Evolutionary conservation across 169 alveolate genomes (phyloP), one percentile per base, ranked within the genome.

Genomic region (Cytauxzoon felis): DNA sequence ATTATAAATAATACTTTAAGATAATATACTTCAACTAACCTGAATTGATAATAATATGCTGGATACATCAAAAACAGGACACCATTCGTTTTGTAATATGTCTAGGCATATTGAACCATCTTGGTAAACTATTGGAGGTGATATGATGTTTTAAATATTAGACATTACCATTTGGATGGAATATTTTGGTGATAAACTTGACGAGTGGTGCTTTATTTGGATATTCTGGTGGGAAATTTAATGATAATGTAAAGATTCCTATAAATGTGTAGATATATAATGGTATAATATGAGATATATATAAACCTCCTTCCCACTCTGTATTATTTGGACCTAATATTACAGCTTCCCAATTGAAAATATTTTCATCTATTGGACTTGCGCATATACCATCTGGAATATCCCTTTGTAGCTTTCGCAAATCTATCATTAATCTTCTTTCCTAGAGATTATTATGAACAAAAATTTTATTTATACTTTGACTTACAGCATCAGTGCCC

Each of bases 311-410:
- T 72, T 96, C 98, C 99, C 99, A 96, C 21, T 96, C 96, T 21
- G 99, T 94, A 65, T 95, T 95, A 51, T 94, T 95, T 29, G 99
- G 99, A 21, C 99, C 99, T 49, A 93, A 93, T 42, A 96, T 94
- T n/a, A 94, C 96, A 9, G 98, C 98, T 41, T 95, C 93, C 97
- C 99, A 96, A 47, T 80, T 81, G 94, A 95, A 90, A 63, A 96
- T 91, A 57, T 96, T 96, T 53, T 93, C 95, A 27, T 91, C 95
- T 19, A 91, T 88, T 23, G 99, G 99, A 48, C 97, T 91, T 9
- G 98, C 99, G 54, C 91, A 90, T 38, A 96, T 92, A 36, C 96
- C 96, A 50, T 80, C 90, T 6, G 96, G 96, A 3, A 91, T 89
- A 67, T 94, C 98, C 18, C 89, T 80, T 80, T 93, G 94, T 23